A percentile compares a stretch with the other conserved stretches of the same genome.
Conservation (phyloP, 1,139 yeast species). For the Blastobotrys aristatus region DNA sequence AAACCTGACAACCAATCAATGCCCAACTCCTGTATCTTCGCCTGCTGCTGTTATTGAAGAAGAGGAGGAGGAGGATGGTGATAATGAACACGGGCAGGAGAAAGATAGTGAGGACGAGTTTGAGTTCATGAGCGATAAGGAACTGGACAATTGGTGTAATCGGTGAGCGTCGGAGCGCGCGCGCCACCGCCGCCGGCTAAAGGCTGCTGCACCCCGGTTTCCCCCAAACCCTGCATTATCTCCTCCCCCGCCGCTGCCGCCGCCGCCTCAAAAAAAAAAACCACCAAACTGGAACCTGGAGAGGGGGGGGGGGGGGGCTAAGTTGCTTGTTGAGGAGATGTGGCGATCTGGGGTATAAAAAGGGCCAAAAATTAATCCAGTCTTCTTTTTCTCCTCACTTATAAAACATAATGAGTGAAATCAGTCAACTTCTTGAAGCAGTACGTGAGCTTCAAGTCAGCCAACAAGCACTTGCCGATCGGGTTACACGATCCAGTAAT, state of each 20-base stretch:
- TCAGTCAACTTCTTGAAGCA: slow-evolving; percentile 11
- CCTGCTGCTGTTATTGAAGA: no score
- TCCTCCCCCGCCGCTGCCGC: neutral
- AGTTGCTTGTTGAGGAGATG: no score
- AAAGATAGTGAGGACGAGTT: neutral
- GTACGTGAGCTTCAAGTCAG: slow-evolving; percentile 12
- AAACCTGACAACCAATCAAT: neutral
- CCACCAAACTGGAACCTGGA: no score
- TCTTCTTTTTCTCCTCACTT: neutral
- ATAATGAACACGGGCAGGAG: neutral
- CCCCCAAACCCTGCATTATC: no score
- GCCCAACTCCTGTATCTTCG: no score
- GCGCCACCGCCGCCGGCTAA: no score
- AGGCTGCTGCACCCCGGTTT: no score
- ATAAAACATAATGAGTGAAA: slow-evolving; percentile 4
- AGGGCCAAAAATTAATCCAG: neutral
- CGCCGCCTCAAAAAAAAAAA: neutral
- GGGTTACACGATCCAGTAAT: neutral
- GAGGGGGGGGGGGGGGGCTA: no score
- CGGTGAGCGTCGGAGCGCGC: no score
- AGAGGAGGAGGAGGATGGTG: neutral
- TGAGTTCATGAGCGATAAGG: no score
- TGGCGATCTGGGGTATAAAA: no score
- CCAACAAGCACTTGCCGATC: slow-evolving; percentile 13
- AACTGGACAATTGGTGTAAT: no score